These are phyloP conservation scores for Trichomonas gallinae DNA, from an alignment of 208 protist species.

Conservation along the genomic window DNA sequence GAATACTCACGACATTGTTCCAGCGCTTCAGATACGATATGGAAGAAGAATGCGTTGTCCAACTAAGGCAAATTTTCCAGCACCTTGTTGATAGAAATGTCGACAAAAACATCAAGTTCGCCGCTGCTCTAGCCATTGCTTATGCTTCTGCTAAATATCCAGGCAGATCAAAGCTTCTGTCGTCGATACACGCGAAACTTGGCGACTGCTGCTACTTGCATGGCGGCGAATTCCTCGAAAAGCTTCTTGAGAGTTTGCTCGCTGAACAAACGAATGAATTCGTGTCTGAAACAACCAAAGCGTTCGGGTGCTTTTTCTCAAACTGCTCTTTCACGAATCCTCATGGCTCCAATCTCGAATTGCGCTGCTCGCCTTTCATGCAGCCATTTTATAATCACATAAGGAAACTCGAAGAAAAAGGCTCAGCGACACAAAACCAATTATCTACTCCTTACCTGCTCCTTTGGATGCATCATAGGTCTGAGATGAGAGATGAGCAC, in stretches of 20 bases:
- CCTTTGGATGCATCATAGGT: not conserved
- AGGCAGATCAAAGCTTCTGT: not conserved
- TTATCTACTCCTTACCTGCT: not conserved
- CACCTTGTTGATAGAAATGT: not conserved
- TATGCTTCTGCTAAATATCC: not conserved
- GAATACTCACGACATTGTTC: not conserved
- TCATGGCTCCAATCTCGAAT: not conserved
- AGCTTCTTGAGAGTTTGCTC: not conserved
- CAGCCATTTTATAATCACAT: not conserved
- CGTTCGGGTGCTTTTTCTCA: not conserved
- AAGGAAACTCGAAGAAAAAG: not conserved
- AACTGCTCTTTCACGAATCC: not conserved
- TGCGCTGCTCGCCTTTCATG: not conserved
- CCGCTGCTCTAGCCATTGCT: not conserved
- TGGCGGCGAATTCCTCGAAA: constrained; percentile 1
- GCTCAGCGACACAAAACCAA: not conserved
- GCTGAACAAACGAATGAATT: not conserved
- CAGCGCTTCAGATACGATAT: not conserved
- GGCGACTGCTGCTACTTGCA: not conserved
- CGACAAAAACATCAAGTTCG: not conserved
- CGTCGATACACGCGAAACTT: not conserved
- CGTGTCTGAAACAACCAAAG: not conserved
- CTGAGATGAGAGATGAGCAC: not conserved
- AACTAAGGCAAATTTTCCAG: not conserved
- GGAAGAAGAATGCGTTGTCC: not conserved